Conservation (phyloP, 2,329 filamentous ascomycete genomes). For the Ophiostoma pallidulum region DNA sequence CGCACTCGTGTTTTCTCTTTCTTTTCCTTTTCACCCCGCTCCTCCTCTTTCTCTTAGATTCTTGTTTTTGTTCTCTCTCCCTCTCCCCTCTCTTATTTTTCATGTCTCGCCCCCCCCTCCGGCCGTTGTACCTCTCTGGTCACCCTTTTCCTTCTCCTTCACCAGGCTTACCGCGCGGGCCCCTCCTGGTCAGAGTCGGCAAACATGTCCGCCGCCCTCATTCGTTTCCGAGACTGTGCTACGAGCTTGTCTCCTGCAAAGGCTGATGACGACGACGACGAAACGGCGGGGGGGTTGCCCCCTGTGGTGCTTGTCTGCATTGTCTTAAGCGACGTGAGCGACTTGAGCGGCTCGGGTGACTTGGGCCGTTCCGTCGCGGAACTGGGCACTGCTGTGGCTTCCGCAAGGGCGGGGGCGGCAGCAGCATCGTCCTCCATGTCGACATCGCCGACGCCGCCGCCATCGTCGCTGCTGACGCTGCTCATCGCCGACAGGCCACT, state of each 20-base stretch:
- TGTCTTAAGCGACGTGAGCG: no score
- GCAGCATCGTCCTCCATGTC: not conserved
- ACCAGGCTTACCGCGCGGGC: not conserved
- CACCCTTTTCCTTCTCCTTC: not conserved
- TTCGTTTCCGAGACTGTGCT: slow-evolving; percentile 51
- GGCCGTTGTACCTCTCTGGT: not conserved
- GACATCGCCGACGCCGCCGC: not conserved
- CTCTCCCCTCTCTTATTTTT: not conserved
- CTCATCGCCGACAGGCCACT: slow-evolving; percentile 3
- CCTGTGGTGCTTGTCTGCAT: not conserved
- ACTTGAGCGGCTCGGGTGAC: no score
- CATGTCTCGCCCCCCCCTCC: not conserved
- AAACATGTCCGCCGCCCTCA: slow-evolving; percentile 81
- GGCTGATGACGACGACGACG: no score
- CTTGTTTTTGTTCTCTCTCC: not conserved
- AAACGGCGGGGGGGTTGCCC: no score
- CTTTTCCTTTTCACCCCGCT: not conserved
- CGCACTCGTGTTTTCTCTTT: not conserved
- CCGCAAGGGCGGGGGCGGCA: no score
- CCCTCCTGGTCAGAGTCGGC: slow-evolving; percentile 52
- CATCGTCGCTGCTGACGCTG: slow-evolving; percentile 1
- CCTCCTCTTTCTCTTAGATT: not conserved
- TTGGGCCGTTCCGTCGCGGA: no score
- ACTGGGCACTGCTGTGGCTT: no score
- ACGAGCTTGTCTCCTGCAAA: no score